These are phyloP conservation scores for Scopulariopsis brevicaulis DNA, from an alignment of 2,329 filamentous ascomycete species.

Conservation along the genomic window DNA sequence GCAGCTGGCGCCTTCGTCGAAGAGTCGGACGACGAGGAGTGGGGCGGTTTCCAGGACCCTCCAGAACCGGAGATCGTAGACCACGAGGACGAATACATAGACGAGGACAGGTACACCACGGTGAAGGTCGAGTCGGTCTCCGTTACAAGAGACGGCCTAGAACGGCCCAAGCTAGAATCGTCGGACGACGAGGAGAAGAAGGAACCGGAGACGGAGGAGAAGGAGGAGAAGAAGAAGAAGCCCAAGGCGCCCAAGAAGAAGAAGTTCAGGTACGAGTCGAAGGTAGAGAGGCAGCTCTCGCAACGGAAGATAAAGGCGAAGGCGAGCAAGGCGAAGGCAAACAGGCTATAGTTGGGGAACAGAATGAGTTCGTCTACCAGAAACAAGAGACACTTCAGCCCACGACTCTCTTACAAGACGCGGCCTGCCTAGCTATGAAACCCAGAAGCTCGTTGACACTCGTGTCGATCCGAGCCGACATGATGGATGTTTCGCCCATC, in stretches of 20 bases:
- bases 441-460: neutral
- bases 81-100: constrained; percentile 86
- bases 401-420: neutral
- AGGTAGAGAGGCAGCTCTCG: constrained; percentile 68
- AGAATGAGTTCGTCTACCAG: constrained; percentile 12
- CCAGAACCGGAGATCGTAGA: constrained; percentile 45
- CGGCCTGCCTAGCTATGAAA: neutral
- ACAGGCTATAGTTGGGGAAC: neutral
- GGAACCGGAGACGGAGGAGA: constrained; percentile 16
- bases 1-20: constrained; percentile 29
- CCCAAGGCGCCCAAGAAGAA: constrained; percentile 56
- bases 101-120: constrained; percentile 91
- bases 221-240: constrained; percentile 15
- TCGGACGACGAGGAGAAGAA: constrained; percentile 23
- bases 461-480: neutral
- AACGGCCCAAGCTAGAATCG: constrained; percentile 32
- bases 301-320: constrained; percentile 55
- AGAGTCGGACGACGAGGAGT: constrained; percentile 35
- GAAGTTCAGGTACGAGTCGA: constrained; percentile 88
- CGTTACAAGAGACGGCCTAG: constrained; percentile 62
- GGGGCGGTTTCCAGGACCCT: constrained; percentile 52
- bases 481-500: neutral
- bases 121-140: constrained; percentile 88
- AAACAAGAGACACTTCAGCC: neutral
- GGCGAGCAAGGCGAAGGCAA: constrained; percentile 19